These are phyloP conservation scores for Aegilops speltoides DNA, from an alignment of 176 grass and related monocot species.

Conservation along the genomic window DNA sequence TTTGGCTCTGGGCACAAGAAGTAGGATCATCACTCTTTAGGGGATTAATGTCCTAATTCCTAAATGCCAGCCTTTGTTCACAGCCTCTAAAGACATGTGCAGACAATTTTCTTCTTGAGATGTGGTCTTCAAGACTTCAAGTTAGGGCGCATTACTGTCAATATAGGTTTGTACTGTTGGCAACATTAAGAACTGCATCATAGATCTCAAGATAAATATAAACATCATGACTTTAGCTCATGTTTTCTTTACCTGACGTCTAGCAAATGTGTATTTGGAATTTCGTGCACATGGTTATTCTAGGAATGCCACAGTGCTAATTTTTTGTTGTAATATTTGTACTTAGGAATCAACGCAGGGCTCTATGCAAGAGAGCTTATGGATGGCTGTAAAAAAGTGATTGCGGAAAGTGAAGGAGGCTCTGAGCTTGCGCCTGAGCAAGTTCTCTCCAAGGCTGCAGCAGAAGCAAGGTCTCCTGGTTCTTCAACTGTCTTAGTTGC, in stretches of 20 bases:
- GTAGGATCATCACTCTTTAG: not conserved
- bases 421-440: constrained; percentile 49
- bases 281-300: not conserved
- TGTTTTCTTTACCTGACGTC: not conserved
- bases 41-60: not conserved
- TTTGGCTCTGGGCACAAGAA: not conserved
- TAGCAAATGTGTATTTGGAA: constrained; percentile 6
- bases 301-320: not conserved
- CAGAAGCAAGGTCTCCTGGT: constrained; percentile 70
- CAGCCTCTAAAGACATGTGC: not conserved
- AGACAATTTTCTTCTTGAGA: not conserved
- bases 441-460: constrained; percentile 67
- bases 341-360: constrained; percentile 78
- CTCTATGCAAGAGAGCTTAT: constrained; percentile 87
- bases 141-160: not conserved
- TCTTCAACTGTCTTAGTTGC: constrained; percentile 92
- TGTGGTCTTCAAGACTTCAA: not conserved
- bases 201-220: not conserved
- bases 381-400: constrained; percentile 62
- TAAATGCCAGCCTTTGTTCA: constrained; percentile 5
- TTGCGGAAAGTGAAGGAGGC: constrained; percentile 40
- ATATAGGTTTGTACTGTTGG: not conserved
- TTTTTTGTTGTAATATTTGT: constrained; percentile 9
- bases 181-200: not conserved
- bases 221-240: not conserved